Base-by-base conservation (phyloP, 148 eudicot genomes). In the Heliosperma pusillum region DNA sequence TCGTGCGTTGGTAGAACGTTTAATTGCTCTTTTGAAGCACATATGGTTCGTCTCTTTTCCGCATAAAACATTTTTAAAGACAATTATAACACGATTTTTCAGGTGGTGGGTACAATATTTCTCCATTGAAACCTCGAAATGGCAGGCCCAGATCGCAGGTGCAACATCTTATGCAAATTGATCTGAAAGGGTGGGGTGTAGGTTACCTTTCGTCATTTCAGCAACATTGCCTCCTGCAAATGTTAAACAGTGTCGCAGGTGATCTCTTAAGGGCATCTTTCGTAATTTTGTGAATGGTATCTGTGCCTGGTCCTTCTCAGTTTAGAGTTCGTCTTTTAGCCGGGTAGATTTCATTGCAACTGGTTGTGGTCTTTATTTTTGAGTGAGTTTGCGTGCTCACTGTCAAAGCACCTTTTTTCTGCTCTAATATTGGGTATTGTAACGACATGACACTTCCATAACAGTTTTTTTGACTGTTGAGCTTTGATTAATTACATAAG, bases 141-240 rank as follows among this genome's bases (percentile, higher is more conserved):
- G 99, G 99, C 42, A 88, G 91, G 83, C 99, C 97, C 47, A 83
- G 99, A 77, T 83, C 99, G 12, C 96, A 90, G 81, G 96, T 95
- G 53, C 99, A 95, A 76, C 92, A 95, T 80, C 99, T 95, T 82
- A 95, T 95, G 97, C 99, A 95, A 81, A 87, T 95, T 86, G 99
- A 92, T 87, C 80, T 92, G 76, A 92, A 92, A 86, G 99, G 99
- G 36, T 95, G 99, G 99, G 99, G 92, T 52, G 94, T 90, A 70
- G 97, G 97, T 66, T 92, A 92, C 75, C 26, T 89, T 44, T 85
- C 99, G 42, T 88, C 91, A 67, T 95, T 90, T 86, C 99, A 95
- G 90, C 99, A 95, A 77, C 86, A 92, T 77, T 90, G 99, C 85
- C 94, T 95, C 78, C 84, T 92, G 59, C 99, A 95, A 87, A 89